Base-by-base conservation (phyloP, 1,139 yeast genomes). In the Pichia sp. region DNA sequence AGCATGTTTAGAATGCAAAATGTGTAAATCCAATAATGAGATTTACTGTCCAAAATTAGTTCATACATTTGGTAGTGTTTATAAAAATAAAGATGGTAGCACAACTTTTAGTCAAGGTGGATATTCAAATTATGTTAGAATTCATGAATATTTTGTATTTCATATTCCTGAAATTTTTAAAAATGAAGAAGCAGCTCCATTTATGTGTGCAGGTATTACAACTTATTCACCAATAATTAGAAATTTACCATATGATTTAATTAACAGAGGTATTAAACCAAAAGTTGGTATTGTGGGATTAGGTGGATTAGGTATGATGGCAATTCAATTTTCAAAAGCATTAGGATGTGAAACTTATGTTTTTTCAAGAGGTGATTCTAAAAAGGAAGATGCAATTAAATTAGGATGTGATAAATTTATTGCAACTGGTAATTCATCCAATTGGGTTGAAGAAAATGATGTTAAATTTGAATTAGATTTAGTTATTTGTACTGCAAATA, bases 161-260 rank as follows among this genome's bases (percentile, higher is more conserved):
- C 74, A 75, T 29, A 76, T 83, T 53, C 88, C 88, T 27, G 83
- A 80, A n/a, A 66, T 54, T 27, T 63, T 81, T 55, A 67, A 70
- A 25, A 66, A 75, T 29, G 72, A 69, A 50, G 66, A 69, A 49
- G 87, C 81, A 41, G 86, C 85, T 19, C 87, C 87, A 29, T 72
- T 83, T 63, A 69, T 83, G 71, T 83, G 88, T 70, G 87, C 83
- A 44, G 88, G 88, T 53, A 70, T 81, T 60, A 83, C 88, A 25
- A 81, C 77, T 1, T 82, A 70, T 67, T 72, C 81, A 7, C 88
- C 88, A 44, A 65, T 83, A 56, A 68, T 59, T 56, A 75, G 76
- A 53, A 75, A 75, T 53, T 42, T 60, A 31, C 62, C 62, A 36
- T 38, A 39, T 38, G 49, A 50, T 43, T 44, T 43, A 30, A 43